Evolutionary conservation across 139 green algal species (phyloP).

Genomic region (Chlamydomonas sp.): DNA sequence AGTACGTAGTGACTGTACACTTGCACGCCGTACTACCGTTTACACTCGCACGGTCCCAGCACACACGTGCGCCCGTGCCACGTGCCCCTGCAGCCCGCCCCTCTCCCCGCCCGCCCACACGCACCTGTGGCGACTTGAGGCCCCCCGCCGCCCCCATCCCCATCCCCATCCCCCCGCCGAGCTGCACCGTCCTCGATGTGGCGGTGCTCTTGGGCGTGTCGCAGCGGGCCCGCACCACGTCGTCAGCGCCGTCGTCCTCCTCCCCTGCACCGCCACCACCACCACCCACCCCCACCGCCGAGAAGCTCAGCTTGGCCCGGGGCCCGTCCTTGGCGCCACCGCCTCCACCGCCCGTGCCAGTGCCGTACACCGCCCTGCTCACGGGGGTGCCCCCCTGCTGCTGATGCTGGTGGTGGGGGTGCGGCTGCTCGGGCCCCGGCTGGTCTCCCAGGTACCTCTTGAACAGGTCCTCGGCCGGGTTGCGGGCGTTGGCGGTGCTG

Average conservation of each 20-base stretch:
- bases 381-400: too few relatives aligned
- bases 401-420: neutral
- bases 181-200: neutral
- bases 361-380: too few relatives aligned
- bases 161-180: neutral
- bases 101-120: too few relatives aligned
- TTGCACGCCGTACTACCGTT: too few relatives aligned
- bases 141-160: neutral
- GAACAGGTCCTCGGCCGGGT: constrained; percentile 32
- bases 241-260: constrained; percentile 18
- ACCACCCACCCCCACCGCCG: neutral
- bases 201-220: constrained; percentile 40
- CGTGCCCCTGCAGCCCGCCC: too few relatives aligned
- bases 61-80: too few relatives aligned
- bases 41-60: too few relatives aligned
- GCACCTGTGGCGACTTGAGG: neutral
- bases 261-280: neutral
- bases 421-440: neutral
- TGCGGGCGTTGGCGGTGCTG: neutral
- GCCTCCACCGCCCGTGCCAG: too few relatives aligned
- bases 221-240: neutral
- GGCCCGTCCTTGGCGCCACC: too few relatives aligned
- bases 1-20: too few relatives aligned
- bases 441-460: constrained; percentile 18
- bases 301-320: constrained; percentile 3